A percentile compares a stretch with the other conserved stretches of the same genome.
Conservation (phyloP, 2,329 filamentous ascomycete species). For the Pestalotiopsis sp. region DNA sequence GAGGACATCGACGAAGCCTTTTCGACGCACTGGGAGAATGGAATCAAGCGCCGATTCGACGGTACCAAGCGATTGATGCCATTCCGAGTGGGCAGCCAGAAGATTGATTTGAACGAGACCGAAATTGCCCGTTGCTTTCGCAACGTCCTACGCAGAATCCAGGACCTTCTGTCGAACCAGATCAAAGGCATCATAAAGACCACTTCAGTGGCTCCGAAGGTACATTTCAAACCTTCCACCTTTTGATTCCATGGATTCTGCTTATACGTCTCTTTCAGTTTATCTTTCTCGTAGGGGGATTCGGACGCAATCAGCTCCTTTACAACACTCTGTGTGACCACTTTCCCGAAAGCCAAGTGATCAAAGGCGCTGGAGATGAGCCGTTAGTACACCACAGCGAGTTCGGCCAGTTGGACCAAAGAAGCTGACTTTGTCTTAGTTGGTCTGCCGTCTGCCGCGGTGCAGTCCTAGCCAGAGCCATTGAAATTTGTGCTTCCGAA, state of each 20-base stretch:
- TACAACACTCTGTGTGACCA: neutral
- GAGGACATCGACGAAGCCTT: neutral
- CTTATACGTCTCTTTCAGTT: neutral
- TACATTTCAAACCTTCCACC: neutral
- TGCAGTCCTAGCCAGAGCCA: neutral
- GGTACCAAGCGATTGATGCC: neutral
- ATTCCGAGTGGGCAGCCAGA: neutral
- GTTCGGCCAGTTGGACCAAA: neutral
- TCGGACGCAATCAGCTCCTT: neutral
- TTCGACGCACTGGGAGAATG: neutral
- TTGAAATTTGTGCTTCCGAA: neutral
- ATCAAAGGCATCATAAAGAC: neutral
- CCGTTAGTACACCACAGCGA: neutral
- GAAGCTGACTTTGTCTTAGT: neutral
- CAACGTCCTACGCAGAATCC: neutral
- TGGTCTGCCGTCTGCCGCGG: conserved; percentile 2
- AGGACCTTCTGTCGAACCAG: neutral
- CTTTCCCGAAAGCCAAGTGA: neutral
- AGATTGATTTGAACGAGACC: neutral
- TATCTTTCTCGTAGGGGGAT: neutral
- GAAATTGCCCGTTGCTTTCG: neutral
- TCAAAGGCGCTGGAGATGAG: neutral
- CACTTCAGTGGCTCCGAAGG: neutral
- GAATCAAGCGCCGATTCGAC: neutral
- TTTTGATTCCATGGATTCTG: neutral